Conservation (phyloP, 2,329 filamentous ascomycete genomes). For the Apiospora arundinis region DNA sequence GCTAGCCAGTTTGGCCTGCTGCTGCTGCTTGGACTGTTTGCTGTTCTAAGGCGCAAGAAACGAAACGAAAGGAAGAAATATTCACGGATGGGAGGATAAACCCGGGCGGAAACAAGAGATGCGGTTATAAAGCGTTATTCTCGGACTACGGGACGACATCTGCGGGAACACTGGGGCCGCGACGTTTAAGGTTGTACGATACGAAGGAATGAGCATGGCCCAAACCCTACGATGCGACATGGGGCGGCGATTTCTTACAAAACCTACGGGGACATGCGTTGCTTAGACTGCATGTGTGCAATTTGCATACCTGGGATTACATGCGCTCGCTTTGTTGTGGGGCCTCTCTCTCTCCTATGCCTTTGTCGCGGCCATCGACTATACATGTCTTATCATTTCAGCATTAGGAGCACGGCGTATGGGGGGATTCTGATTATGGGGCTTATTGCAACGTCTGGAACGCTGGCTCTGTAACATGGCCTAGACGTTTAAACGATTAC, state of each 20-base stretch:
- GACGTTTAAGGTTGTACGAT: not conserved
- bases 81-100: too few relatives aligned
- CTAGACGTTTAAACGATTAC: not conserved
- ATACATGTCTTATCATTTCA: not conserved
- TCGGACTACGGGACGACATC: not conserved
- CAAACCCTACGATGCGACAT: not conserved
- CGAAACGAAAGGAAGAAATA: not conserved
- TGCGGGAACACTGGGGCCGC: not conserved
- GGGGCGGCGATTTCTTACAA: too few relatives aligned
- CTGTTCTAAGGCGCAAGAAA: slow-evolving; percentile 53
- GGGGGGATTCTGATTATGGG: not conserved
- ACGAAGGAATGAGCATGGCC: not conserved
- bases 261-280: not conserved
- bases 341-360: not conserved
- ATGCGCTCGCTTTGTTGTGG: not conserved
- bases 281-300: not conserved
- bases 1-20: slow-evolving; percentile 60
- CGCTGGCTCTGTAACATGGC: not conserved
- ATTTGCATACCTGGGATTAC: not conserved
- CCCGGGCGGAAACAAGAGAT: too few relatives aligned
- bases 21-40: slow-evolving; percentile 61
- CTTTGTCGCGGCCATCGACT: not conserved
- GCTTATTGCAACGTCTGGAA: slow-evolving; percentile 5
- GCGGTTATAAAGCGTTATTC: not conserved
- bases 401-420: not conserved